These are phyloP conservation scores for Trichosporon sp. DNA, from an alignment of 1,284 basidiomycete genomes.

Conservation along the genomic window DNA sequence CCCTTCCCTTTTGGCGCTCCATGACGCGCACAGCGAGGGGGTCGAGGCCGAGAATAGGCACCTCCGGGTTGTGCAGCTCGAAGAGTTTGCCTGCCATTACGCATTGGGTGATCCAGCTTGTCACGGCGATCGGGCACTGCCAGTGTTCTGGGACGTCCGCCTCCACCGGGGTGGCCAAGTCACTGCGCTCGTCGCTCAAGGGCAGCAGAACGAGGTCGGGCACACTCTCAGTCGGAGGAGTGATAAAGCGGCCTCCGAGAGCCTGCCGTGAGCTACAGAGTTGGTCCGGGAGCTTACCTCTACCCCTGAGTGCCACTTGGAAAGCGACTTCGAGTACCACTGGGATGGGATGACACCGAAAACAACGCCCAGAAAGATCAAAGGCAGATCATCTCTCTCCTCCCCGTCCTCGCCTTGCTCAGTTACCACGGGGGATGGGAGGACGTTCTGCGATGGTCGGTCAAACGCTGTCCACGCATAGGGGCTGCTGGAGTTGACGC, in stretches of 20 bases:
- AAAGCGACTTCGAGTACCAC: conserved; percentile 7
- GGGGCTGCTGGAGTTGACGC: neutral
- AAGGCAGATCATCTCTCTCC: neutral
- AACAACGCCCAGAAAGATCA: neutral
- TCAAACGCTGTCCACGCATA: neutral
- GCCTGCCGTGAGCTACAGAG: neutral
- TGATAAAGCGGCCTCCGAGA: neutral
- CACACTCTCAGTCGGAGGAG: neutral
- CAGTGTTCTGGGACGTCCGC: neutral
- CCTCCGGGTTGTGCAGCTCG: neutral
- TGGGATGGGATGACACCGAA: neutral
- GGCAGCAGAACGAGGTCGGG: conserved; percentile 1
- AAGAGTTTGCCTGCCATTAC: neutral
- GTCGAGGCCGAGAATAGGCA: neutral
- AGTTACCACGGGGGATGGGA: neutral
- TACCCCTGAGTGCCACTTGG: conserved; percentile 7
- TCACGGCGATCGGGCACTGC: conserved; percentile 3
- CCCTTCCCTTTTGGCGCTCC: neutral
- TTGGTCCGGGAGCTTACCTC: neutral
- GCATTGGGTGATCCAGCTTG: conserved; percentile 14
- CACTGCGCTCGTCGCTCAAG: neutral
- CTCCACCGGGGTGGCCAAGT: neutral
- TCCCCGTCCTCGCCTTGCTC: neutral
- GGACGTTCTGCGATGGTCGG: neutral
- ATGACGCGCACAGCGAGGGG: neutral